A percentile compares a stretch with the other conserved stretches of the same genome.
These are phyloP conservation scores for Hebeloma cylindrosporum DNA, from an alignment of 768 basidiomycete genomes.

Conservation along the genomic window DNA sequence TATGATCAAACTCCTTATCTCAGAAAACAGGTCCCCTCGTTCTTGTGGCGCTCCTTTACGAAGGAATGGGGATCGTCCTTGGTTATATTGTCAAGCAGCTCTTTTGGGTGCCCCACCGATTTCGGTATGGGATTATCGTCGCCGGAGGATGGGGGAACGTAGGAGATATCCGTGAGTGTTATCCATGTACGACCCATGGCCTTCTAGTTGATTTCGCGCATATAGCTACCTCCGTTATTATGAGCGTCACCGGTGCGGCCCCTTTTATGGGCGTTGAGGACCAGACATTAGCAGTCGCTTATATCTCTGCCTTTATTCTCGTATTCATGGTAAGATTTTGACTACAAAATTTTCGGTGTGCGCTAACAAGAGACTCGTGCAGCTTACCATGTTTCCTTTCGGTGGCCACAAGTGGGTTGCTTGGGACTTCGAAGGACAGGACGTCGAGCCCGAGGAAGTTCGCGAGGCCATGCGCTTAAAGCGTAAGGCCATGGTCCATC, in stretches of 20 bases:
- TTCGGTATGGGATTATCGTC: slow-evolving; percentile 67
- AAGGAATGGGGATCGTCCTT: slow-evolving; percentile 50
- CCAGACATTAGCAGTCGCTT: slow-evolving; percentile 63
- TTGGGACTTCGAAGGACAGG: slow-evolving; percentile 66
- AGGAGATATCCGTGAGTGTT: slow-evolving; percentile 64
- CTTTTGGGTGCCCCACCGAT: slow-evolving; percentile 79
- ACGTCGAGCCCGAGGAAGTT: slow-evolving; percentile 58
- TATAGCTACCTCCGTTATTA: slow-evolving; percentile 62
- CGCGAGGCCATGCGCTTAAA: slow-evolving; percentile 42
- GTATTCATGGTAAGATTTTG: slow-evolving; percentile 58
- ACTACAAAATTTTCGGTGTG: slow-evolving; percentile 67
- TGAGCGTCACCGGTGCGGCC: slow-evolving; percentile 57
- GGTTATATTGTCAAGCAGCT: slow-evolving; percentile 57
- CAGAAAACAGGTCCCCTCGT: slow-evolving; percentile 54
- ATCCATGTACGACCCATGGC: neutral
- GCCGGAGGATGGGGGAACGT: slow-evolving; percentile 72
- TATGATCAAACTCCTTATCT: neutral
- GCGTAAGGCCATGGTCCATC: slow-evolving; percentile 25
- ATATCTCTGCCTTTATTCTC: slow-evolving; percentile 61
- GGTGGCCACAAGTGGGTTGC: slow-evolving; percentile 55
- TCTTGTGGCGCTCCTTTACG: slow-evolving; percentile 61
- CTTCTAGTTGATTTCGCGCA: neutral
- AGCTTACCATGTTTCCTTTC: slow-evolving; percentile 67
- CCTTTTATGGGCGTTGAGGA: slow-evolving; percentile 64
- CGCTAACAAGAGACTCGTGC: slow-evolving; percentile 46